Evolutionary conservation across 2,329 filamentous ascomycete species (phyloP), one percentile per base, ranked within the genome.

Genomic region (Cladophialophora bantiana): DNA sequence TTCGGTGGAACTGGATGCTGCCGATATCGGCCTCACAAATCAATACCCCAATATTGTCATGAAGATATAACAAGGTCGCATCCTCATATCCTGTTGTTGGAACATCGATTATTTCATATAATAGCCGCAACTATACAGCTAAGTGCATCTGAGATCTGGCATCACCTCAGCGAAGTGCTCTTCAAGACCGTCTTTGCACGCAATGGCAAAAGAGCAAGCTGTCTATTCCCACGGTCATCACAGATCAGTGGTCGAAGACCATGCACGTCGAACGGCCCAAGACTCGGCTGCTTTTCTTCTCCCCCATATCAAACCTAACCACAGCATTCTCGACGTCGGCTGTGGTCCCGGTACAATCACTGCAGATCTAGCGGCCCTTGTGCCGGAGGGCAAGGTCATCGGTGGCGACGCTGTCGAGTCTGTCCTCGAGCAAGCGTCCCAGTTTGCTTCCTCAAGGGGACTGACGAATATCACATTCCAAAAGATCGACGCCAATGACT

Each of bases 301-400:
- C 2, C 76, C 76, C 9, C 74, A 78, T 59, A 72, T 82, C 31
- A 71, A 75, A 50, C 77, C 78, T 12, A 71, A 71, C 58, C 76
- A 76, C 73, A 73, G 69, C 54, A 76, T 82, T 68, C 76, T 82
- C 5, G 80, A 82, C 65, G 72, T 83, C 12, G 81, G 80, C 40
- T 82, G 80, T 65, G 80, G 81, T 0, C 80, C 80, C 0, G 81
- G 79, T 45, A 79, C 77, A 18, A 82, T 83, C 68, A 82, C 79
- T 3, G 65, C 77, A 3, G 79, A 79, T 67, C 69, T 82, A 1
- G 80, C 80, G 7, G 64, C 70, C 3, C 72, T 76, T 40, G 76
- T 80, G 0, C 78, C 80, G 0, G 66, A 78, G 35, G 81, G 79
- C 31, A 74, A 74, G 10, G 76, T 82, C 20, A 74, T 76, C 4